These are phyloP conservation scores for Metschnikowia borealis DNA, from an alignment of 805 yeast genomes.

Conservation along the genomic window DNA sequence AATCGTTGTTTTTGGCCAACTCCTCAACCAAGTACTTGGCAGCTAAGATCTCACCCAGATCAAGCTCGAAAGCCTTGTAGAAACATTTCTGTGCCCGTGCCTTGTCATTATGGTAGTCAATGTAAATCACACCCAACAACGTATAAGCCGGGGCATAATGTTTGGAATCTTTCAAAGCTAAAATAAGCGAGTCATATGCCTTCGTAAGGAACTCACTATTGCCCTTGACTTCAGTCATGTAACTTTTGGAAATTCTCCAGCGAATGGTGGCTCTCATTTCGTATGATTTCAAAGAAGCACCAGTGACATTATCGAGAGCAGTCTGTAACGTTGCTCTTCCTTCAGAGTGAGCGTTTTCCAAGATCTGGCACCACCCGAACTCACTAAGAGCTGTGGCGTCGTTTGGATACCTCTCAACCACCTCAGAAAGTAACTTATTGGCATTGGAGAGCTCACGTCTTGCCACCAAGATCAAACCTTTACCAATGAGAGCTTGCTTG, in stretches of 20 bases:
- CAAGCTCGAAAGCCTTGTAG: conserved; percentile 84
- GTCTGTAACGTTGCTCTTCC: conserved; percentile 52
- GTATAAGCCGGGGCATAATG: conserved; percentile 78
- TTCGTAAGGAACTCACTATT: conserved; percentile 26
- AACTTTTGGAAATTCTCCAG: conserved; percentile 75
- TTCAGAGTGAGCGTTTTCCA: conserved; percentile 41
- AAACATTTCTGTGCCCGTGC: conserved; percentile 80
- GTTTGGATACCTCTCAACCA: conserved; percentile 45
- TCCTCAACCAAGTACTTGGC: conserved; percentile 68
- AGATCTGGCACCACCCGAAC: conserved; percentile 73
- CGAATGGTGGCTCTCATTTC: conserved; percentile 56
- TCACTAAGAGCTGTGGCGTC: conserved; percentile 62
- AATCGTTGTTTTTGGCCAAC: conserved; percentile 65
- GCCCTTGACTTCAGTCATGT: conserved; percentile 31
- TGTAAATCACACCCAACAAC: conserved; percentile 71
- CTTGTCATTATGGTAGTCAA: conserved; percentile 52
- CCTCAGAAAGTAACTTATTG: conserved; percentile 45
- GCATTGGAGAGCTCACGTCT: conserved; percentile 58
- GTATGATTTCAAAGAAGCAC: conserved; percentile 48
- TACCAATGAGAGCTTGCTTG: conserved; percentile 70
- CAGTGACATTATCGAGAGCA: conserved; percentile 43
- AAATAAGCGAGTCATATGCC: conserved; percentile 57
- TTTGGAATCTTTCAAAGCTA: conserved; percentile 59
- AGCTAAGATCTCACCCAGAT: conserved; percentile 68
- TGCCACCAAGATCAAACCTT: conserved; percentile 72